Percentiles rank a stretch among this genome's conserved stretches.
Evolutionary conservation across 768 basidiomycete genomes (phyloP).

Genomic region (Hygrophoropsis aurantiaca): DNA sequence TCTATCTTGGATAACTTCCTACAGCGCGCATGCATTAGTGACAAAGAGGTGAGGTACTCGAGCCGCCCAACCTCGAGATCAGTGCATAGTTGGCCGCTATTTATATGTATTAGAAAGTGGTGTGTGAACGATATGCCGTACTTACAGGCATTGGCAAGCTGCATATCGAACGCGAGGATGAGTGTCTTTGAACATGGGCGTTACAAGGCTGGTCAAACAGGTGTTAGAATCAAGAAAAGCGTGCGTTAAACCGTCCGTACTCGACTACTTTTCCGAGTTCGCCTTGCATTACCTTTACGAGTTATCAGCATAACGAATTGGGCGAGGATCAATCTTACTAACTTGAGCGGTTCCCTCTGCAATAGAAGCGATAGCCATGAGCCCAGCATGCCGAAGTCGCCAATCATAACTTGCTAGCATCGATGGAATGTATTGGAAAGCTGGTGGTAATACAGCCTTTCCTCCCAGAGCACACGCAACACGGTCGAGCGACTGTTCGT

Average conservation of each 20-base stretch:
- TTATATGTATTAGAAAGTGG: constrained; percentile 4
- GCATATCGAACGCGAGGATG: constrained; percentile 76
- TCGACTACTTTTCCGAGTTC: constrained; percentile 81
- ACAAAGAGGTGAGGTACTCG: neutral
- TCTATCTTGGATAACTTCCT: constrained; percentile 75
- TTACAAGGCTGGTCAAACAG: constrained; percentile 53
- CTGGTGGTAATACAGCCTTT: constrained; percentile 68
- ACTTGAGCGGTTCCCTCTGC: constrained; percentile 82
- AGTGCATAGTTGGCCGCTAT: constrained; percentile 84
- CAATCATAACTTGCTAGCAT: constrained; percentile 84
- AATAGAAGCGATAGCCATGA: constrained; percentile 85
- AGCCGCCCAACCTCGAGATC: constrained; percentile 67
- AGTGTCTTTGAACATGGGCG: constrained; percentile 73
- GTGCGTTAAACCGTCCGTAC: constrained; percentile 42
- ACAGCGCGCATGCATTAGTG: neutral
- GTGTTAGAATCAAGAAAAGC: neutral
- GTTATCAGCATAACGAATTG: constrained; percentile 2
- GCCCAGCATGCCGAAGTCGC: constrained; percentile 80
- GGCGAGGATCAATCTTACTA: constrained; percentile 18
- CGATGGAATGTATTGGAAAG: constrained; percentile 80
- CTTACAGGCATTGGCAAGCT: constrained; percentile 84
- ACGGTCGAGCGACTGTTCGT: constrained; percentile 82
- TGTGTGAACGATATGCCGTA: constrained; percentile 7
- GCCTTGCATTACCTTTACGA: constrained; percentile 66
- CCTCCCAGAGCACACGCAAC: constrained; percentile 82